Evolutionary conservation across 2,329 filamentous ascomycete species (phyloP), one percentile per base, ranked within the genome.

Genomic region (Chaetoscypha palmicola): DNA sequence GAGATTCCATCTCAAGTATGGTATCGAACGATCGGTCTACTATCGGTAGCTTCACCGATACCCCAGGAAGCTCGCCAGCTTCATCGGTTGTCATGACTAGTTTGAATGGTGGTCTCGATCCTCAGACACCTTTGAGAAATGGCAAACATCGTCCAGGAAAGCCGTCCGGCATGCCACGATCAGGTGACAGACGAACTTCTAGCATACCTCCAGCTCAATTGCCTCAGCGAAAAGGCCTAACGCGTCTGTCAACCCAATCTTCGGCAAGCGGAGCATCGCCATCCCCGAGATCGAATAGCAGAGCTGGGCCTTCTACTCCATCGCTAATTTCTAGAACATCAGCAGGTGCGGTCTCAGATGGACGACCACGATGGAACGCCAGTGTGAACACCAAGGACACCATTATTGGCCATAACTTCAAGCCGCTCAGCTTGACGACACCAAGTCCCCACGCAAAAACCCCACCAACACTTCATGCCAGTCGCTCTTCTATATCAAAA

Each of bases 1-100:
- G 91, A 36, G 91, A 97, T 63, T 96, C 91, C 0, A 83, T 97
- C 45, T 96, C 90, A 0, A 96, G 86, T 55, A 87, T 96, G 64
- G 71, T 94, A 10, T 60, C 58, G 10, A 62, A 65, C 42, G 61
- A 64, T 42, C 72, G 76, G 11, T 66, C 71, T 16, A 72, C 69
- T 42, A 59, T 67, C 28, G 67, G 67, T 44, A 73, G 68, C 50
- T 63, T 56, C 12, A 57, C 58, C 37, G 60, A 59, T 38, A 77
- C 75, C 1, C 74, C 75, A 2, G 69, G 69, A 40, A 77, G 69
- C 54, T 85, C 81, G 3, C 81, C 82, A 20, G 78, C 81, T 20
- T 83, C 79, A 12, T 84, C 80, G 16, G 68, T 84, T 16, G 64
- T 83, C 38, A 62, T 77, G 55, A 65, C 71, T 22, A 71, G 73